Evolutionary conservation across 352 stramenopile species (phyloP).

Genomic region (Pythium aquatile): DNA sequence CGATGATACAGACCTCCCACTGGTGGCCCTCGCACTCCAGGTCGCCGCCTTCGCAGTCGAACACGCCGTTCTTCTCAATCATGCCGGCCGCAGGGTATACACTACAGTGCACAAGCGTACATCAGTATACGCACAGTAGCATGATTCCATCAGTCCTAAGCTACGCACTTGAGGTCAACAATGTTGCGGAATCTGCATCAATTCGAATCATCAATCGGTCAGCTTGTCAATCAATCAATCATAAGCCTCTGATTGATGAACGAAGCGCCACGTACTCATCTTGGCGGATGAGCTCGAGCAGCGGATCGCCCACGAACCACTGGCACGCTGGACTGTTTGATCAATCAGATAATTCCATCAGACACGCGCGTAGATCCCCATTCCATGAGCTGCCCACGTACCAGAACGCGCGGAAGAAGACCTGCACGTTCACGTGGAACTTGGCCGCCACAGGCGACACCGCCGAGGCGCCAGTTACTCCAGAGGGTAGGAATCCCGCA

Average conservation of each 20-base stretch:
- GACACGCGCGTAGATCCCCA: neutral
- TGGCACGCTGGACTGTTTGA: constrained; percentile 64
- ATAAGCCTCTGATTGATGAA: neutral
- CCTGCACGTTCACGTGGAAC: constrained; percentile 45
- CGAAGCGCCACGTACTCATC: constrained; percentile 41
- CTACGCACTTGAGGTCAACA: constrained; percentile 54
- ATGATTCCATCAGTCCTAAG: neutral
- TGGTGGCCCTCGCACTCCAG: constrained; percentile 76
- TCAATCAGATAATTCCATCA: neutral
- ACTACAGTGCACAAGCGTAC: constrained; percentile 28
- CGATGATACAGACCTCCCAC: constrained; percentile 69
- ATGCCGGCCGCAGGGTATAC: constrained; percentile 73
- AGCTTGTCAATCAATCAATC: neutral
- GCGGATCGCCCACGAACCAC: constrained; percentile 72
- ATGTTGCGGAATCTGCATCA: constrained; percentile 64
- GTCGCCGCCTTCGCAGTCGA: constrained; percentile 60
- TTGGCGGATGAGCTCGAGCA: constrained; percentile 67
- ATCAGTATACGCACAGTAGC: neutral
- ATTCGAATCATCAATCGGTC: neutral
- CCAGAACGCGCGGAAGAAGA: constrained; percentile 80
- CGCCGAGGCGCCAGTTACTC: constrained; percentile 10
- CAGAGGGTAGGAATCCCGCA: constrained; percentile 3
- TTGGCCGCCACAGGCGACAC: constrained; percentile 22
- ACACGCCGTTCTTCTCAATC: constrained; percentile 51
- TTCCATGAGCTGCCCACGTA: constrained; percentile 10